Evolutionary conservation across 768 basidiomycete species (phyloP).

Genomic region (Hirschioporus abietinus): DNA sequence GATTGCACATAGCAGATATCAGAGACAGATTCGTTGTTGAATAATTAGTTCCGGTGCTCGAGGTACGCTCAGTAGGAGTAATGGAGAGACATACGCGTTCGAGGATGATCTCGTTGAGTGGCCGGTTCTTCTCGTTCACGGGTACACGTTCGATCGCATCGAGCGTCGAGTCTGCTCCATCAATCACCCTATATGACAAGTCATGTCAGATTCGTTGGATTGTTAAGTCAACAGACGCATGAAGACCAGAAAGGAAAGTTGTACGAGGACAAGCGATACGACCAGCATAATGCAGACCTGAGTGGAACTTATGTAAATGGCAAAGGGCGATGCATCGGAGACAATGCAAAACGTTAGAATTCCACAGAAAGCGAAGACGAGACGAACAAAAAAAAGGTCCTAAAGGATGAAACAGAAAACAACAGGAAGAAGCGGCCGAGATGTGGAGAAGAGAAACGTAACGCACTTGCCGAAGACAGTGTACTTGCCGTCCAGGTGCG

Average conservation of each 20-base stretch:
- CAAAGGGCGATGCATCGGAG: not conserved
- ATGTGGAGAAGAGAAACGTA: not conserved
- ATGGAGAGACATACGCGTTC: conserved; percentile 53
- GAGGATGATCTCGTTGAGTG: conserved; percentile 79
- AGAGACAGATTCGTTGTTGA: not conserved
- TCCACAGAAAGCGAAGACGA: not conserved
- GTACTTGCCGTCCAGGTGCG: conserved; percentile 91
- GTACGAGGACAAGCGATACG: not conserved
- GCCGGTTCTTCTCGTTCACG: conserved; percentile 87
- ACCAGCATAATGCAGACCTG: not conserved
- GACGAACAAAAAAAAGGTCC: not conserved
- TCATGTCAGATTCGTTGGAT: not conserved
- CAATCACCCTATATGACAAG: conserved; percentile 63
- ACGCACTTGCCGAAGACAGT: conserved; percentile 82
- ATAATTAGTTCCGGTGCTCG: not conserved
- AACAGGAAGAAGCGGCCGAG: not conserved
- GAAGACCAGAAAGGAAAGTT: not conserved
- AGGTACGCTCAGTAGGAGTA: not conserved
- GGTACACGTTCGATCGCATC: conserved; percentile 92
- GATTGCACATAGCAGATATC: conserved; percentile 1
- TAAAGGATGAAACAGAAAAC: not conserved
- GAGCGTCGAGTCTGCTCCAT: conserved; percentile 89
- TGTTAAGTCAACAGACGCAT: not conserved
- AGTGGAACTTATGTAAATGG: conserved; percentile 4
- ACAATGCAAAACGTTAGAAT: not conserved